A percentile compares a stretch with the other conserved stretches of the same genome.
Conservation (phyloP, 331 rosid genomes). For the Quercus tomentella region DNA sequence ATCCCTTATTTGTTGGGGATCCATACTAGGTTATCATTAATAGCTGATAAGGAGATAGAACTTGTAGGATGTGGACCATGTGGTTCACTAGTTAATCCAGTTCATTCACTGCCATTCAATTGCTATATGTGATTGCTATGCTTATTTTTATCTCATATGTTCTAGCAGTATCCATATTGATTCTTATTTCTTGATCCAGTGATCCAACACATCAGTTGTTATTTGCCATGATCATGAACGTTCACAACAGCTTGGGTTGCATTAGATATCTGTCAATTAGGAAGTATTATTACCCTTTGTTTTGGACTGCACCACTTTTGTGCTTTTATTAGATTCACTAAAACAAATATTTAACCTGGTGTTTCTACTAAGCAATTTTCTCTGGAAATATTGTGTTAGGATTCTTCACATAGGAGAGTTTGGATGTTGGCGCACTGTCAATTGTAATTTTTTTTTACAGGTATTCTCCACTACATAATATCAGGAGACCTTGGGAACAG, state of each 20-base stretch:
- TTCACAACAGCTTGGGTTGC: not conserved
- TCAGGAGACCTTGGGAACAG: constrained; percentile 85
- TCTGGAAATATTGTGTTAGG: not conserved
- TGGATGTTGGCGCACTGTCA: not conserved
- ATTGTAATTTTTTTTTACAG: constrained; percentile 30
- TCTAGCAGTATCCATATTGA: not conserved
- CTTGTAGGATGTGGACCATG: too few relatives aligned
- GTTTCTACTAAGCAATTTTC: not conserved
- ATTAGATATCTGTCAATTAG: not conserved
- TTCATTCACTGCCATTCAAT: not conserved
- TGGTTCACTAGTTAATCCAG: not conserved
- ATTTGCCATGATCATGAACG: not conserved
- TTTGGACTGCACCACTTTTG: not conserved
- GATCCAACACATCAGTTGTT: not conserved
- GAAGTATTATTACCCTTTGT: not conserved
- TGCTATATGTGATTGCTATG: not conserved
- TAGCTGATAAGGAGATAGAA: too few relatives aligned
- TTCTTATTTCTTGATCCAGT: not conserved
- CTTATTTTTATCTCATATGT: not conserved
- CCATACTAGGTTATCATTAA: too few relatives aligned
- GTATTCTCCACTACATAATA: constrained; percentile 96
- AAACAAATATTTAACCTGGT: not conserved
- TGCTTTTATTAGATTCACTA: not conserved
- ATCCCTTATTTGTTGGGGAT: too few relatives aligned
- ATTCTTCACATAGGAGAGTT: not conserved